These are phyloP conservation scores for Adansonia gregorii DNA, from an alignment of 441 rosid species.

Conservation along the genomic window DNA sequence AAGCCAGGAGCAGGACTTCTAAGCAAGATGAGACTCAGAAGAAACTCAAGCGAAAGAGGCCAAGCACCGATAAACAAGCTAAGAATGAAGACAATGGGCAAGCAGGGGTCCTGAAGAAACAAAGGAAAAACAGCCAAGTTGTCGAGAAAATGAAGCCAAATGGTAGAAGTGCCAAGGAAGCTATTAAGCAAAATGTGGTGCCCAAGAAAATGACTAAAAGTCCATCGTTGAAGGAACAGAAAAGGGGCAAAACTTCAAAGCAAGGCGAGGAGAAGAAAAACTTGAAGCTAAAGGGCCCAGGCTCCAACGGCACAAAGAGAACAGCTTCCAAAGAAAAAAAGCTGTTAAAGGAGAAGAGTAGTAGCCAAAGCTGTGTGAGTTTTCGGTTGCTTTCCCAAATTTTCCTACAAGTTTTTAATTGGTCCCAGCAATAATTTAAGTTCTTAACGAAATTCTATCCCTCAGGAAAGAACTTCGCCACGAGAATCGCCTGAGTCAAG, in stretches of 20 bases:
- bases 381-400: not conserved
- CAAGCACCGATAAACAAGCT: constrained; percentile 23
- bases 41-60: constrained; percentile 18
- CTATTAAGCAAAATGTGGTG: not conserved
- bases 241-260: not conserved
- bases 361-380: constrained; percentile 35
- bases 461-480: constrained; percentile 34
- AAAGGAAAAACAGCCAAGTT: not conserved
- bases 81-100: constrained; percentile 18
- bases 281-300: not conserved
- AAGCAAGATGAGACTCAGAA: constrained; percentile 22
- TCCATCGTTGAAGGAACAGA: not conserved
- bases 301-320: constrained; percentile 6
- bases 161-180: constrained; percentile 13
- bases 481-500: constrained; percentile 43
- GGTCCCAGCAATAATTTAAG: not conserved
- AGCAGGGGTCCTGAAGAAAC: constrained; percentile 24
- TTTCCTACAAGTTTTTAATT: constrained; percentile 17
- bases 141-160: constrained; percentile 21
- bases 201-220: not conserved
- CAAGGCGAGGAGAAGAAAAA: constrained; percentile 4
- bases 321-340: constrained; percentile 22
- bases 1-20: constrained; percentile 1
- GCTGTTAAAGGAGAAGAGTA: constrained; percentile 21
- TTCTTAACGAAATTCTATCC: constrained; percentile 8